Evolutionary conservation across 805 yeast species (phyloP), one percentile per base, ranked within the genome.

Genomic region (Saccharomycopsis synnaedendra): DNA sequence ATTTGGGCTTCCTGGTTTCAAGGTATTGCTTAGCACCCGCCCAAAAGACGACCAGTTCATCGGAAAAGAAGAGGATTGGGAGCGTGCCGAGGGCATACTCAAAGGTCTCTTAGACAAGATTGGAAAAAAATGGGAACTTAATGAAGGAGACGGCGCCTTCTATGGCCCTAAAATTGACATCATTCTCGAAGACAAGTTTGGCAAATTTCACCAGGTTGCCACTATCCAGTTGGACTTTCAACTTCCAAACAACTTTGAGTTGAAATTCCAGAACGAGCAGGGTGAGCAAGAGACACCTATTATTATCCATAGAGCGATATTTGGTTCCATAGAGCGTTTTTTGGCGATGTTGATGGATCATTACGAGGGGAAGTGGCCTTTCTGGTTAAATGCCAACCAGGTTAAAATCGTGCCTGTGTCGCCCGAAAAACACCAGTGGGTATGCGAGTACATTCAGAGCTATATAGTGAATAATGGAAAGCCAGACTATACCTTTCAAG

Each of bases 101-200:
- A 72, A 72, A 32, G 57, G 61, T 1, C 89, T 85, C 1, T 63
- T 93, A 42, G 68, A 81, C 45, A 57, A 63, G 8, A 32, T 34
- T 27, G 80, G 80, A 1, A 66, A 70, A 39, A 61, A 67, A 4
- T 89, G 96, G 94, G 60, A 72, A 11, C 56, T 85, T 5, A 80
- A 88, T 55, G 85, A 80, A 53, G 96, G 94, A n/a, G 99, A 93
- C 63, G 98, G 98, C 34, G 99, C 85, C 5, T 79, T 79, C 62
- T 93, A 93, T 66, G 98, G 98, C 0, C 98, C 98, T 32, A 90
- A 90, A 60, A 87, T 93, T 52, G 98, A 93, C 63, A 74, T 93
- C 41, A 68, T 85, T 46, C 75, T 93, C 45, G 77, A 77, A 5
- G 98, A 93, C 65, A 81, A 83, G 33, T 77, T 74, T 44, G 83